These are phyloP conservation scores for Alternaria novae-zelandiae DNA, from an alignment of 2,329 filamentous ascomycete species.

Conservation along the genomic window DNA sequence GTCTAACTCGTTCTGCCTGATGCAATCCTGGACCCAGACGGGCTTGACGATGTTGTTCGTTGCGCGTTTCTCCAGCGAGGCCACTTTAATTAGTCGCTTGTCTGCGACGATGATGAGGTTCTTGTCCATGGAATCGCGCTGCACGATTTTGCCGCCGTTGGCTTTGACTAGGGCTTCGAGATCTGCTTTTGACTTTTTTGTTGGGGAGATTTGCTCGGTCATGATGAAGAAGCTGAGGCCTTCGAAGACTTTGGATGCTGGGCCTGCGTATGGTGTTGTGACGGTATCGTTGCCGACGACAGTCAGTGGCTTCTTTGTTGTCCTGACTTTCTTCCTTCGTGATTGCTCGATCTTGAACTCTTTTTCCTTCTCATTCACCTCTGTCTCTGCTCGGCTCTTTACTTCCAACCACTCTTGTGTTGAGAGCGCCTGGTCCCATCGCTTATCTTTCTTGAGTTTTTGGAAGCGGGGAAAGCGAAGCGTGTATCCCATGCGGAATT, in stretches of 20 bases:
- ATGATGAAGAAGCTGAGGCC: conserved; percentile 83
- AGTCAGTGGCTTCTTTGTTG: conserved; percentile 70
- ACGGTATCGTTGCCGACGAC: conserved; percentile 70
- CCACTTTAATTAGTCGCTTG: conserved; percentile 79
- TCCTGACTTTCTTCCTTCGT: conserved; percentile 68
- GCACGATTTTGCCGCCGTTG: conserved; percentile 80
- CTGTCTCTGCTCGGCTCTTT: conserved; percentile 69
- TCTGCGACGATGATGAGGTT: conserved; percentile 79
- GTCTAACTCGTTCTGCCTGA: conserved; percentile 66
- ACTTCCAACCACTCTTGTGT: conserved; percentile 78
- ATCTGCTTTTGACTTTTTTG: conserved; percentile 77
- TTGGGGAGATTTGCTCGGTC: conserved; percentile 73
- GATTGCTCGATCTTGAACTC: conserved; percentile 74
- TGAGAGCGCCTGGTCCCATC: conserved; percentile 81
- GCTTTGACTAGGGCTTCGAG: conserved; percentile 82
- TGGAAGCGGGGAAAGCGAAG: conserved; percentile 92
- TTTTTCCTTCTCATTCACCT: conserved; percentile 64
- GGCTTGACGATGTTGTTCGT: conserved; percentile 76
- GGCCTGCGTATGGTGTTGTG: conserved; percentile 61
- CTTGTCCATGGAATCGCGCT: conserved; percentile 69
- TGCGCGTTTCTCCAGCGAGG: conserved; percentile 77
- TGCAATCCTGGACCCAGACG: conserved; percentile 82
- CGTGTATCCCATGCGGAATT: conserved; percentile 78
- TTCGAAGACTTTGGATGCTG: conserved; percentile 71
- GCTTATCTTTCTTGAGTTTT: conserved; percentile 77